These are phyloP conservation scores for Cylindrotheca fusiformis DNA, from an alignment of 108 stramenopile genomes.

Conservation along the genomic window DNA sequence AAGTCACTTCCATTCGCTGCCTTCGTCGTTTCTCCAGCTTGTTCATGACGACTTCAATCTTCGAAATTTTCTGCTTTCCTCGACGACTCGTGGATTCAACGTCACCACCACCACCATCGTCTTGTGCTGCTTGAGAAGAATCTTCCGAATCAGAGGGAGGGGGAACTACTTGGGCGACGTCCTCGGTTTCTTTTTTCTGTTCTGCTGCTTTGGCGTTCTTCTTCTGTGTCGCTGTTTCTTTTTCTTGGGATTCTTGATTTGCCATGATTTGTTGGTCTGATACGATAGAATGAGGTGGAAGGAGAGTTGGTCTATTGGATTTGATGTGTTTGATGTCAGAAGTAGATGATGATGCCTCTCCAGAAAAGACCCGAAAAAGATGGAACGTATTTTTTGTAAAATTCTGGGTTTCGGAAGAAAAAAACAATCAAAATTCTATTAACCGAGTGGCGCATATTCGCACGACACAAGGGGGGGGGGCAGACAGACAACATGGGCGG, in stretches of 20 bases:
- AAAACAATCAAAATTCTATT: too few relatives aligned
- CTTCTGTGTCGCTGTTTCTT: background rate
- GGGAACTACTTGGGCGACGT: background rate
- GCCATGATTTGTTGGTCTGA: background rate
- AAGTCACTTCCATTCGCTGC: conserved; percentile 38
- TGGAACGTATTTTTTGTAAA: too few relatives aligned
- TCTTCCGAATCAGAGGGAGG: too few relatives aligned
- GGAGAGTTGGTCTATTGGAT: too few relatives aligned
- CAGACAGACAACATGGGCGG: too few relatives aligned
- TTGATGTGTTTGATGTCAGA: too few relatives aligned
- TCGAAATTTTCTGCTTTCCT: background rate
- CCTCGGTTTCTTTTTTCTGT: background rate
- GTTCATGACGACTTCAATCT: conserved; percentile 24
- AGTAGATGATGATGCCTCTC: too few relatives aligned
- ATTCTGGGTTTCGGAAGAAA: too few relatives aligned
- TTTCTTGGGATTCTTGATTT: background rate
- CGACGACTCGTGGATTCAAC: background rate
- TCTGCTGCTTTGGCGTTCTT: background rate
- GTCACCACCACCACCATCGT: conserved; percentile 2
- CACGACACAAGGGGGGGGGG: too few relatives aligned
- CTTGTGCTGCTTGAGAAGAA: background rate
- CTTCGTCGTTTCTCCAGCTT: conserved; percentile 32
- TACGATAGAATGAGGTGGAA: too few relatives aligned
- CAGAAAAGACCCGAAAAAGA: too few relatives aligned
- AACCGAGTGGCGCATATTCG: too few relatives aligned